Percentiles rank a stretch among this genome's conserved stretches.
These are phyloP conservation scores for Clonostachys solani DNA, from an alignment of 2,329 filamentous ascomycete genomes.

Conservation along the genomic window DNA sequence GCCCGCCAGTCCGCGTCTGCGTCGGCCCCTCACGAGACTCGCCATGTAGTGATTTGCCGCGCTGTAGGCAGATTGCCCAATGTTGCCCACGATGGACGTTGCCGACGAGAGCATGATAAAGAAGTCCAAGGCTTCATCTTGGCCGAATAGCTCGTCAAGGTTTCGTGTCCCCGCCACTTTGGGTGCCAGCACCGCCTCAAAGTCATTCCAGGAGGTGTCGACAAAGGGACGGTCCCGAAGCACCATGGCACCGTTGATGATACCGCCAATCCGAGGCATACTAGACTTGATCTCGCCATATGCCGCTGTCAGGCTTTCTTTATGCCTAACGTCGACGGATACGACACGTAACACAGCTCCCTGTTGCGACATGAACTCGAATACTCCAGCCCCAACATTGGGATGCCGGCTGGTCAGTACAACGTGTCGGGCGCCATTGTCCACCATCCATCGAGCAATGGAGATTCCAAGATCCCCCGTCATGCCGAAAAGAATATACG, in stretches of 20 bases:
- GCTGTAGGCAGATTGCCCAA: conserved; percentile 36
- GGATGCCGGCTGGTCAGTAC: conserved; percentile 32
- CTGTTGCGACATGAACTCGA: conserved; percentile 21
- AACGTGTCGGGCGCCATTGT: conserved; percentile 26
- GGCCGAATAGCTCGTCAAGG: conserved; percentile 21
- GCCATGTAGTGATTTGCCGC: conserved; percentile 39
- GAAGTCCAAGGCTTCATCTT: conserved; percentile 22
- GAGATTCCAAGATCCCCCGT: conserved; percentile 27
- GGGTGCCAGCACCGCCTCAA: conserved; percentile 17
- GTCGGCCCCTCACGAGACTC: conserved; percentile 25
- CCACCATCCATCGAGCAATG: conserved; percentile 31
- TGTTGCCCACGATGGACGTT: conserved; percentile 16
- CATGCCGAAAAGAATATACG: conserved; percentile 25
- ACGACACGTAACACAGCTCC: conserved; percentile 1
- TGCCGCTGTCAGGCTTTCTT: background rate
- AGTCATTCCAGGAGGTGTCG: conserved; percentile 15
- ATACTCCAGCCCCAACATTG: too few relatives aligned
- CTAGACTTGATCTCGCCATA: conserved; percentile 15
- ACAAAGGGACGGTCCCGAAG: conserved; percentile 26
- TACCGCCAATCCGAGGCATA: conserved; percentile 33
- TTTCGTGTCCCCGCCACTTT: conserved; percentile 25
- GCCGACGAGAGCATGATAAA: conserved; percentile 30
- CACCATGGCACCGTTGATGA: conserved; percentile 38
- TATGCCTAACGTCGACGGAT: conserved; percentile 1
- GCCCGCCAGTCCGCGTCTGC: conserved; percentile 25